Evolutionary conservation across 352 stramenopile species (phyloP), one percentile per base, ranked within the genome.

Genomic region (Aphanomyces cochlioides): DNA sequence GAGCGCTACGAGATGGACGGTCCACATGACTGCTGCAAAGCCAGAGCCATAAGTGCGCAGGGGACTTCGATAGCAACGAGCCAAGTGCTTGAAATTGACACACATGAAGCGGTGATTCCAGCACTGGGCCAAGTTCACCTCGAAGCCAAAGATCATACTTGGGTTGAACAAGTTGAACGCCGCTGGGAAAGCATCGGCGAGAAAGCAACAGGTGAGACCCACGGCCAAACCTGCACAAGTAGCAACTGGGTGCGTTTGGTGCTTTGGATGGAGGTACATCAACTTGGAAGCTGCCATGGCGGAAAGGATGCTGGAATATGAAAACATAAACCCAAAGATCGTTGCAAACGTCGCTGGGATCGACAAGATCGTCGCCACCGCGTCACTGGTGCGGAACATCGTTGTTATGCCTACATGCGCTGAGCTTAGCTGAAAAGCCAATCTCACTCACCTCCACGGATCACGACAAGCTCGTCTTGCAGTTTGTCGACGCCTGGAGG

Each of bases 281-380:
- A 88, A 48, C 8, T 72, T 72, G 1, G 79, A 88, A 15, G 60
- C 75, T 0, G 79, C 80, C 79, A 88, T 85, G 10, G 79, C 73
- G 1, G 74, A 56, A 8, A 88, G 80, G 4, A 88, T 70, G 50
- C 84, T 84, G 1, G 78, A 78, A 61, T 85, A 86, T 39, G 75
- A 82, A 72, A 79, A 85, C 65, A 87, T 83, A 50, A 86, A 86
- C 0, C 78, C 79, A 56, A 79, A 84, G 5, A 77, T 78, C 3
- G 77, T 87, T 3, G 77, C 77, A 67, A 82, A 88, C 1, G 79
- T 88, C 2, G 79, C 80, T 4, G 79, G 79, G 1, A 85, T 41
- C 17, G 79, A 86, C 1, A 85, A 28, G 36, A 84, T 37, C 4
- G 72, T 84, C 1, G 79, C 77, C 3, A 50, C 7, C 3, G 66